Conservation (phyloP, 192 early-diverging fungal species). For the Funneliformis geosporum region DNA sequence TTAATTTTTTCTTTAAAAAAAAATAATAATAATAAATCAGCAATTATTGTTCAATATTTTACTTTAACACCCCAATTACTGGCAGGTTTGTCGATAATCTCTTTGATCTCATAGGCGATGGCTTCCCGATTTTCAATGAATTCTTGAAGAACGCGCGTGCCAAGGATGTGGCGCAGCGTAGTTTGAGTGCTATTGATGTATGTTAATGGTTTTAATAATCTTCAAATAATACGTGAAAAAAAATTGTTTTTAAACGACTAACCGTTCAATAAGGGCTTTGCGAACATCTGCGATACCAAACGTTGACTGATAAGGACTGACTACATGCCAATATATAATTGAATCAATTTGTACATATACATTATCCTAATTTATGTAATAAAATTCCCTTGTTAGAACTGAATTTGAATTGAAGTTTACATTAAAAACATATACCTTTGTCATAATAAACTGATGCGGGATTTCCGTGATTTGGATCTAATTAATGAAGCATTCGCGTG, state of each 20-base stretch:
- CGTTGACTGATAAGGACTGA: constrained; percentile 76
- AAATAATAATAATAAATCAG: background rate
- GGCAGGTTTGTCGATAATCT: constrained; percentile 80
- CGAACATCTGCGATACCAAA: constrained; percentile 83
- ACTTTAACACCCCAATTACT: constrained; percentile 77
- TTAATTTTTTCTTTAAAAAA: background rate
- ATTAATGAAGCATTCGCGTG: background rate
- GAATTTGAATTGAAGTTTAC: background rate
- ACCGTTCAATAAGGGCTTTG: constrained; percentile 80
- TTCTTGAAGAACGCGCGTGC: constrained; percentile 82
- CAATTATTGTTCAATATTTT: constrained; percentile 25
- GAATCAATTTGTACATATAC: constrained; percentile 82
- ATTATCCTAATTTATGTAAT: constrained; percentile 62
- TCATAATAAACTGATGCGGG: constrained; percentile 74
- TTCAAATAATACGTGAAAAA: background rate
- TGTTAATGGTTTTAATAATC: no score
- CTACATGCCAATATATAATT: constrained; percentile 83
- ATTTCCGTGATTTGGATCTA: constrained; percentile 56
- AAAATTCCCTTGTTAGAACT: background rate
- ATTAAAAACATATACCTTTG: constrained; percentile 55
- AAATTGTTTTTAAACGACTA: constrained; percentile 2
- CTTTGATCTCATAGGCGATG: constrained; percentile 83
- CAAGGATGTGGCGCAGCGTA: constrained; percentile 82
- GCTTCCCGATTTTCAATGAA: constrained; percentile 86
- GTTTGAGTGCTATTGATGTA: constrained; percentile 74